A percentile compares a stretch with the other conserved stretches of the same genome.
phyloP scores from a whole-genome alignment of 2,329 filamentous ascomycete genomes.

The Pseudogymnoascus sp. region DNA sequence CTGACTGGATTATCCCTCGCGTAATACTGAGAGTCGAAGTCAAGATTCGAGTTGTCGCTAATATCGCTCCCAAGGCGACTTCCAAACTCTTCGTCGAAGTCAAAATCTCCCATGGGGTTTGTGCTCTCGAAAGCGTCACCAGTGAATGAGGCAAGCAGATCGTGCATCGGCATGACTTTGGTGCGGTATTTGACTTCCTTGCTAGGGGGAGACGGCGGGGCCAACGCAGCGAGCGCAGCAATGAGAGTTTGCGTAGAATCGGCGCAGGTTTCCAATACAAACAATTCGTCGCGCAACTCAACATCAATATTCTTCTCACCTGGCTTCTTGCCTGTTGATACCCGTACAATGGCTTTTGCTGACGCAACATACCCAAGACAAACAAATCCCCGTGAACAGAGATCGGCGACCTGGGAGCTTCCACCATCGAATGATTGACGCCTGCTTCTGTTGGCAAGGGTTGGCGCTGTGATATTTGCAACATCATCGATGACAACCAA shows the following conservation, averaged over 20 bases:
- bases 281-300: slow-evolving; percentile 74
- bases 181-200: slow-evolving; percentile 82
- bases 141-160: slow-evolving; percentile 84
- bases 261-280: slow-evolving; percentile 90
- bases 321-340: slow-evolving; percentile 40
- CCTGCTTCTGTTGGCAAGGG: slow-evolving; percentile 13
- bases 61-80: slow-evolving; percentile 43
- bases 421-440: slow-evolving; percentile 28
- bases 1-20: slow-evolving; percentile 31
- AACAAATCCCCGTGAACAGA: slow-evolving; percentile 68
- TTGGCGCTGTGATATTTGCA: slow-evolving; percentile 33
- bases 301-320: slow-evolving; percentile 65
- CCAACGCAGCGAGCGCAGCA: slow-evolving; percentile 67
- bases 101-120: slow-evolving; percentile 55
- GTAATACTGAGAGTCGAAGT: slow-evolving; percentile 42
- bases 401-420: slow-evolving; percentile 43
- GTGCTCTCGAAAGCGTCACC: slow-evolving; percentile 69
- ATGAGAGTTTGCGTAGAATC: slow-evolving; percentile 95
- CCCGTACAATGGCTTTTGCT: slow-evolving; percentile 58
- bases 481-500: slow-evolving; percentile 77
- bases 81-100: slow-evolving; percentile 57
- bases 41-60: slow-evolving; percentile 32
- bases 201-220: slow-evolving; percentile 75
- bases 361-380: slow-evolving; percentile 82
- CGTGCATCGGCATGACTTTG: slow-evolving; percentile 74